These are phyloP conservation scores for Rhytidhysteron rufulum DNA, from an alignment of 2,329 filamentous ascomycete genomes.

Conservation along the genomic window DNA sequence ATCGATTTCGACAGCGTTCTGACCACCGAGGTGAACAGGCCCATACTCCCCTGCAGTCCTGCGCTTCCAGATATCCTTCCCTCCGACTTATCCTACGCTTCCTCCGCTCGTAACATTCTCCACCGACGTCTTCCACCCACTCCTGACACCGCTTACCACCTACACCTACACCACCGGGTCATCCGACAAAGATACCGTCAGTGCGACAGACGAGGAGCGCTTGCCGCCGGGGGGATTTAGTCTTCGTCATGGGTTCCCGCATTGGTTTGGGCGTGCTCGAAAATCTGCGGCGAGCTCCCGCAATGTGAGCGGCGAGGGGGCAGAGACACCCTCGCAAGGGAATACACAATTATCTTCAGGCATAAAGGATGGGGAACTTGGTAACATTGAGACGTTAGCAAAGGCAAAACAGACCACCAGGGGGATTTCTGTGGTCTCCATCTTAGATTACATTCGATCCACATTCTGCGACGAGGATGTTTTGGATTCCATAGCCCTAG, in stretches of 20 bases:
- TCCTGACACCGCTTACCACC: constrained; percentile 89
- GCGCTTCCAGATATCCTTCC: constrained; percentile 86
- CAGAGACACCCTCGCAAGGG: constrained; percentile 16
- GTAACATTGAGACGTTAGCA: constrained; percentile 7
- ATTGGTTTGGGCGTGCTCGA: constrained; percentile 66
- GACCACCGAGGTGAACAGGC: constrained; percentile 62
- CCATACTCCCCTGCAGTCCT: constrained; percentile 85
- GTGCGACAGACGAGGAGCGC: constrained; percentile 76
- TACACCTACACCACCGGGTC: constrained; percentile 81
- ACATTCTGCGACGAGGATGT: constrained; percentile 75
- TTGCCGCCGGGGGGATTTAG: constrained; percentile 88
- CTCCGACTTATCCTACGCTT: constrained; percentile 70
- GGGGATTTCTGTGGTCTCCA: constrained; percentile 42
- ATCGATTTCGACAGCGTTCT: no score
- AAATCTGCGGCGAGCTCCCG: constrained; percentile 26
- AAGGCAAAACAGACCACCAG: constrained; percentile 6
- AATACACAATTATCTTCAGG: constrained; percentile 14
- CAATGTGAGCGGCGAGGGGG: constrained; percentile 27
- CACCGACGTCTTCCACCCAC: constrained; percentile 91
- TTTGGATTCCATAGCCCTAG: constrained; percentile 73
- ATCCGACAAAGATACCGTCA: constrained; percentile 72
- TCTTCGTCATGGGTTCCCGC: constrained; percentile 82
- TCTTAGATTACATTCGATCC: constrained; percentile 77
- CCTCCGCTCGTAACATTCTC: constrained; percentile 84
- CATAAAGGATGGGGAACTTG: constrained; percentile 7